Evolutionary conservation across 257 asterid species (phyloP), one percentile per base, ranked within the genome.

Genomic region (Fraxinus quadrangulata): DNA sequence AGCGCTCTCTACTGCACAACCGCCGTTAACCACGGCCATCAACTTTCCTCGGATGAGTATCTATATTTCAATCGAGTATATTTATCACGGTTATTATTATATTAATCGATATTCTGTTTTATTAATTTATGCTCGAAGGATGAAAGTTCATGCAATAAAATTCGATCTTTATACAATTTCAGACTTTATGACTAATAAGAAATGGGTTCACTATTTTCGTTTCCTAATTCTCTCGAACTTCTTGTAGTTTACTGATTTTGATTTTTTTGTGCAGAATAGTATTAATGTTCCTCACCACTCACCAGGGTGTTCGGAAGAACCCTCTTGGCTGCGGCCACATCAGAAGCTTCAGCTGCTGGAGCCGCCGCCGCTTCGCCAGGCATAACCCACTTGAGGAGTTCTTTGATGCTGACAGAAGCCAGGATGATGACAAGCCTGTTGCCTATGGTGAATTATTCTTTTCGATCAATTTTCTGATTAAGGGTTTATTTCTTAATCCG

Each of bases 321-420:
- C 23, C 89, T 93, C 71, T 88, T 86, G 83, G 90, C 92, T 81
- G 92, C 94, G 16, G 94, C 91, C 72, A 90, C 83, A 84, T 80
- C 92, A 6, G 93, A 93, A 82, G 77, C 91, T 71, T 84, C 94
- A 54, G 89, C 88, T 72, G 83, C 89, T 23, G 84, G 65, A 54
- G 10, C 86, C 19, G 85, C 90, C 6, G 91, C 89, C 21, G 76
- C 89, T 67, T 47, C 33, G 45, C 54, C 26, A 82, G 75, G 59
- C 90, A 65, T 61, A 94, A 90, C 80, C 96, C 96, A 1, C 93
- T 94, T 11, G 91, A 87, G 83, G 91, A 88, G 81, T 94, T 94
- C 81, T 94, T 94, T 65, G 97, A 92, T 85, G 88, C 73, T 10
- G 92, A 92, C 42, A 82, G 96, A 73, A 84, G 81, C 33, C 72